These are phyloP conservation scores for Cystofilobasidium ferigula DNA, from an alignment of 768 basidiomycete genomes.

Conservation along the genomic window DNA sequence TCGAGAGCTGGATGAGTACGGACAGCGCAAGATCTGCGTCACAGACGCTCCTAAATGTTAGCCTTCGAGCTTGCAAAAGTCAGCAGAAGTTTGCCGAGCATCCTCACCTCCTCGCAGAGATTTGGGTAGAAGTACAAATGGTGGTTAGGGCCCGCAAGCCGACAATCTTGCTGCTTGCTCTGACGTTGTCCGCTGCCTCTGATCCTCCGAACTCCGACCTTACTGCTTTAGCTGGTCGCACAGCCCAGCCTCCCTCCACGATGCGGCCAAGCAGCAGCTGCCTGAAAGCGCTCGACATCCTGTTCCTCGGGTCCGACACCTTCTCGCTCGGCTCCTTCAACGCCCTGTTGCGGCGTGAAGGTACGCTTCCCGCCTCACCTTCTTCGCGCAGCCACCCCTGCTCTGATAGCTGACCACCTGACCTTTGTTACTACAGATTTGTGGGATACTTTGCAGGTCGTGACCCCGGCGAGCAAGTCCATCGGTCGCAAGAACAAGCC, in stretches of 20 bases:
- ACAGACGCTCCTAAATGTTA: no score
- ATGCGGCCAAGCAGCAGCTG: neutral
- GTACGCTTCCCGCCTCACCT: conserved; percentile 38
- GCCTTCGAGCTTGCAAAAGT: no score
- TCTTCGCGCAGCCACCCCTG: neutral
- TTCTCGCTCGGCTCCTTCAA: conserved; percentile 69
- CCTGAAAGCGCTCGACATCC: conserved; percentile 52
- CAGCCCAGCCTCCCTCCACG: no score
- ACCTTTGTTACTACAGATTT: conserved; percentile 49
- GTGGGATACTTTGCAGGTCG: conserved; percentile 58
- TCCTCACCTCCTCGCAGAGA: no score
- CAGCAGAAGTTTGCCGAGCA: no score
- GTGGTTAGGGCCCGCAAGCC: no score
- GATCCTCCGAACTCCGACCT: no score
- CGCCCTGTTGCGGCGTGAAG: conserved; percentile 52
- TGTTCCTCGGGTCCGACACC: conserved; percentile 79
- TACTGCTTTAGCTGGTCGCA: no score
- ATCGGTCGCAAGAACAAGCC: conserved; percentile 51
- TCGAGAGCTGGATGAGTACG: neutral
- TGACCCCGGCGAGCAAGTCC: conserved; percentile 59
- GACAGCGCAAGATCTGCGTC: no score
- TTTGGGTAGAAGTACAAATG: no score
- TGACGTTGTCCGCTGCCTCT: no score
- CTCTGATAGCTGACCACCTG: neutral
- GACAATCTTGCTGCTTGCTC: no score